These are phyloP conservation scores for Sarcodon aspratus DNA, from an alignment of 768 basidiomycete species.

Conservation along the genomic window DNA sequence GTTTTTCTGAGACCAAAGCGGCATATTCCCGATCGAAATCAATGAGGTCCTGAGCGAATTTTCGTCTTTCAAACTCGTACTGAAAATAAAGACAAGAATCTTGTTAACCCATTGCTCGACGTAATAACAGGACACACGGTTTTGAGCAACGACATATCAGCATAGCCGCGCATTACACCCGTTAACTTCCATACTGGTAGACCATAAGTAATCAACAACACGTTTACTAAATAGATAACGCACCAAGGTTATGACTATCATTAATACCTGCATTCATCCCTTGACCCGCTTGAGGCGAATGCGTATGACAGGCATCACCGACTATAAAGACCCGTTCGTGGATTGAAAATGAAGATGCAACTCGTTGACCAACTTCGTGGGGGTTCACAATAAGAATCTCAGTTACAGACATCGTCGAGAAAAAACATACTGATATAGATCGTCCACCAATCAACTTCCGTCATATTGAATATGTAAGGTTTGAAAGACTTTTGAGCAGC, in stretches of 20 bases:
- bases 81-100: constrained; percentile 7
- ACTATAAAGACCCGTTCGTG: constrained; percentile 43
- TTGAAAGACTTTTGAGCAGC: constrained; percentile 27
- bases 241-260: constrained; percentile 40
- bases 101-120: background rate
- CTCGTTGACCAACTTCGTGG: constrained; percentile 38
- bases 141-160: constrained; percentile 30
- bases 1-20: constrained; percentile 42
- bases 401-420: background rate
- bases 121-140: constrained; percentile 23
- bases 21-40: constrained; percentile 41
- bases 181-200: constrained; percentile 39
- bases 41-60: constrained; percentile 43
- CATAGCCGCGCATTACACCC: constrained; percentile 36
- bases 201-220: background rate
- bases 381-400: background rate
- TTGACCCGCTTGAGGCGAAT: constrained; percentile 34
- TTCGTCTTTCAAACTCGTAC: constrained; percentile 43
- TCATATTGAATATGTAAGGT: constrained; percentile 24
- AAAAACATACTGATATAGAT: constrained; percentile 31
- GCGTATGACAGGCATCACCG: constrained; percentile 41
- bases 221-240: background rate
- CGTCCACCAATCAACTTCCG: constrained; percentile 37
- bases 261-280: constrained; percentile 45
- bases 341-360: constrained; percentile 37